Evolutionary conservation across 371 early-diverging fungal genomes (phyloP).

Genomic region (Coemansia sp.): DNA sequence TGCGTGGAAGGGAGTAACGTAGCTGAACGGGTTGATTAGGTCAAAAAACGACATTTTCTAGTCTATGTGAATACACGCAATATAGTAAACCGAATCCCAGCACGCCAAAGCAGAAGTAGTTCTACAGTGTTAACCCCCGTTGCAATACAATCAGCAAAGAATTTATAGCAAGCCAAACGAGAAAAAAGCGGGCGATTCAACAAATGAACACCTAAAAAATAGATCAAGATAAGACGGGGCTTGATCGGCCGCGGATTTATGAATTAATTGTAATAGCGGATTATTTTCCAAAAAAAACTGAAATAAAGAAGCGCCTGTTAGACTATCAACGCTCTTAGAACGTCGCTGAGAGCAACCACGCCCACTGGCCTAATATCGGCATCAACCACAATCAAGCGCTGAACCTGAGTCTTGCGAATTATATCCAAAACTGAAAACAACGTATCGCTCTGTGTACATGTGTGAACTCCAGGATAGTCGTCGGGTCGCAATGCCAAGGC

Average conservation of each 20-base stretch:
- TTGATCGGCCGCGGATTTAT: neutral
- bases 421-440: constrained; percentile 82
- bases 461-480: constrained; percentile 92
- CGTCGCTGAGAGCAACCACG: constrained; percentile 85
- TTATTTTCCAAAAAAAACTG: neutral
- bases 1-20: constrained; percentile 38
- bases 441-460: constrained; percentile 83
- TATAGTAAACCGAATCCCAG: neutral
- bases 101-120: neutral
- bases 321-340: constrained; percentile 56
- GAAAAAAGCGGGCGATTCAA: neutral
- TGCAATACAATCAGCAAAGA: neutral
- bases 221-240: neutral
- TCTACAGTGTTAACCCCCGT: neutral
- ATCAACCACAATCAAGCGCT: constrained; percentile 89
- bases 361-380: constrained; percentile 76
- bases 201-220: neutral
- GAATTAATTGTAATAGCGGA: neutral
- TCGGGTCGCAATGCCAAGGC: constrained; percentile 78
- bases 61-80: constrained; percentile 7
- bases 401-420: constrained; percentile 78
- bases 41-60: constrained; percentile 47
- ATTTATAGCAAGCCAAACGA: neutral
- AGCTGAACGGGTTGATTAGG: constrained; percentile 45
- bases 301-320: constrained; percentile 3